phyloP scores from a whole-genome alignment of 208 protist species.

The Acanthamoeba divionensis region DNA sequence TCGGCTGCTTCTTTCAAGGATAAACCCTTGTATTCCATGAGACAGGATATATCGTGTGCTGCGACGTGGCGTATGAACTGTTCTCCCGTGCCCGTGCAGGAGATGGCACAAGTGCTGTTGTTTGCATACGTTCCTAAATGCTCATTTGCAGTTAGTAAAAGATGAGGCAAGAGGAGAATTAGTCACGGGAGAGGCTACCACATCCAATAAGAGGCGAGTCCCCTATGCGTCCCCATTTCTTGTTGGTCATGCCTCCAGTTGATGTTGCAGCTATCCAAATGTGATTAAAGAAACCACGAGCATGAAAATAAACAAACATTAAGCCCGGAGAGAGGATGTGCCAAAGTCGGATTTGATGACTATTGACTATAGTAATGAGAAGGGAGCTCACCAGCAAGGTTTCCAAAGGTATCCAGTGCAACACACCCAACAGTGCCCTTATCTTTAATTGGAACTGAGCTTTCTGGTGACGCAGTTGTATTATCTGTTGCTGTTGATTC shows the following conservation, averaged over 20 bases:
- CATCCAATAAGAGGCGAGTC: conserved; percentile 73
- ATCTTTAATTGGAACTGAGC: not conserved
- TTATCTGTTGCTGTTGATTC: not conserved
- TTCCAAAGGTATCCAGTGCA: conserved; percentile 53
- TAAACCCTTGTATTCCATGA: conserved; percentile 54
- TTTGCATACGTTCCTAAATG: conserved; percentile 60
- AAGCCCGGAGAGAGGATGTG: not conserved
- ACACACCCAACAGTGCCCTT: conserved; percentile 67
- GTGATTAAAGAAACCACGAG: too few relatives aligned
- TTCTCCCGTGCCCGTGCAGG: conserved; percentile 67
- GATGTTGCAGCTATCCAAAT: conserved; percentile 57
- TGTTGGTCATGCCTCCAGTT: conserved; percentile 78
- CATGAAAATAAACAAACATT: not conserved
- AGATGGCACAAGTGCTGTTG: conserved; percentile 62
- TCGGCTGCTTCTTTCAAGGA: conserved; percentile 50
- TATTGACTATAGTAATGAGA: not conserved
- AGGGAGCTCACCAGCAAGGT: conserved; percentile 52
- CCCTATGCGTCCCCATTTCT: conserved; percentile 66
- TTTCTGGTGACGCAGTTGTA: not conserved
- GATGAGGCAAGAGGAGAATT: not conserved
- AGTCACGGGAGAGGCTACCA: not conserved
- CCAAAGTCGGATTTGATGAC: not conserved
- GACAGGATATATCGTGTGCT: conserved; percentile 40
- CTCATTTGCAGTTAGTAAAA: not conserved
- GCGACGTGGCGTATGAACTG: conserved; percentile 59